Evolutionary conservation across 129 eudicot species (phyloP).

Genomic region (Pseudognaphalium luteoalbum): DNA sequence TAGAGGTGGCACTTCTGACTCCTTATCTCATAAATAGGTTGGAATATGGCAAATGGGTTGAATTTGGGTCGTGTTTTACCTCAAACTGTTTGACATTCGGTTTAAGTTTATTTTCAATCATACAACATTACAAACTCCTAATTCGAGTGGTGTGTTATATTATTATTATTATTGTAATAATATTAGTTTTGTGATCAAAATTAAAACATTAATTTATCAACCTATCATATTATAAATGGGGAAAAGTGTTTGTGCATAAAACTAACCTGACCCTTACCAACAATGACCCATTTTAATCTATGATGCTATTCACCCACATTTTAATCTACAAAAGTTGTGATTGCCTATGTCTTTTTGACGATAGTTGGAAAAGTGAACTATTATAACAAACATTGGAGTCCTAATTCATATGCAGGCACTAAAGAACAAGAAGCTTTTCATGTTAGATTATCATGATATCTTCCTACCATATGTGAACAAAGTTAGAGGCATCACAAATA

Average conservation of each 20-base stretch:
- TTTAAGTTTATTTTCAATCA: too few relatives aligned
- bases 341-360: neutral
- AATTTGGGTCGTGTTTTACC: neutral
- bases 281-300: neutral
- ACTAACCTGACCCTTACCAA: neutral
- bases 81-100: neutral
- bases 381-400: constrained; percentile 1
- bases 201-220: too few relatives aligned
- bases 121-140: too few relatives aligned
- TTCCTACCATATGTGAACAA: constrained; percentile 65
- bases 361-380: neutral
- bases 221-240: neutral
- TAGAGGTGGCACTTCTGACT: neutral
- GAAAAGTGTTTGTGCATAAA: neutral
- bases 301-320: neutral
- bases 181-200: too few relatives aligned
- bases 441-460: constrained; percentile 75
- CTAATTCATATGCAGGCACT: constrained; percentile 50
- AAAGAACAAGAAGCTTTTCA: constrained; percentile 60
- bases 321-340: neutral
- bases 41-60: neutral
- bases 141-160: too few relatives aligned
- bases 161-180: too few relatives aligned
- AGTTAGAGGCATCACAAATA: constrained; percentile 46
- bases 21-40: neutral